These are phyloP conservation scores for Kwoniella bestiolae DNA, from an alignment of 768 basidiomycete genomes.

Conservation along the genomic window DNA sequence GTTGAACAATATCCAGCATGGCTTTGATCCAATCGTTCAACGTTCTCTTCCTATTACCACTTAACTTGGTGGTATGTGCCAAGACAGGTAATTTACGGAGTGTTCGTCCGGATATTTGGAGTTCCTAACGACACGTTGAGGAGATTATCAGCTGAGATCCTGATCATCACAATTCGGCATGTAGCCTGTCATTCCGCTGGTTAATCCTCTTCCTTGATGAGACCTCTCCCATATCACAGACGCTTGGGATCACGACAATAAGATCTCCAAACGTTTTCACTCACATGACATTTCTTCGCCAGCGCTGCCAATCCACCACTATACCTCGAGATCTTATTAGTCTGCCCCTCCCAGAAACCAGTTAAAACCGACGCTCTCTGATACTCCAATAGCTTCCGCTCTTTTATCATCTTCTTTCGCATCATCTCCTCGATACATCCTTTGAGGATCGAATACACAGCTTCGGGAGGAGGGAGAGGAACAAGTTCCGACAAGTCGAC, in stretches of 20 bases:
- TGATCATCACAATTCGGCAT: no score
- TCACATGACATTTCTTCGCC: constrained; percentile 78
- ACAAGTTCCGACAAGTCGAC: constrained; percentile 96
- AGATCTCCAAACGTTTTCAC: constrained; percentile 44
- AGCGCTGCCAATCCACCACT: constrained; percentile 69
- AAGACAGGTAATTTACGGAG: constrained; percentile 92
- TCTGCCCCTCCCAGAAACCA: constrained; percentile 18
- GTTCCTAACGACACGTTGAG: background rate
- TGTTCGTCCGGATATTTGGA: constrained; percentile 85
- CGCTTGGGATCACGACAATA: background rate
- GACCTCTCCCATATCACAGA: background rate
- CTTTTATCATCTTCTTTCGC: constrained; percentile 69
- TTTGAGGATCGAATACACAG: constrained; percentile 88
- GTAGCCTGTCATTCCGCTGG: no score
- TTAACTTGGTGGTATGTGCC: constrained; percentile 82
- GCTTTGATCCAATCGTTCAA: constrained; percentile 81
- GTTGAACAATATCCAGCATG: constrained; percentile 73
- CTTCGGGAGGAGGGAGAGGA: constrained; percentile 85
- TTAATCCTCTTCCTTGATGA: no score
- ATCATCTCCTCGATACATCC: constrained; percentile 82
- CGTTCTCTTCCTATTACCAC: constrained; percentile 54
- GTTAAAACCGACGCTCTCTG: background rate
- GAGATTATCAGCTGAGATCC: background rate
- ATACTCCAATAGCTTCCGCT: constrained; percentile 62
- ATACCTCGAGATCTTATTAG: constrained; percentile 55